Conservation (phyloP, 495 filamentous ascomycete species). For the Jackrogersella multiformis region DNA sequence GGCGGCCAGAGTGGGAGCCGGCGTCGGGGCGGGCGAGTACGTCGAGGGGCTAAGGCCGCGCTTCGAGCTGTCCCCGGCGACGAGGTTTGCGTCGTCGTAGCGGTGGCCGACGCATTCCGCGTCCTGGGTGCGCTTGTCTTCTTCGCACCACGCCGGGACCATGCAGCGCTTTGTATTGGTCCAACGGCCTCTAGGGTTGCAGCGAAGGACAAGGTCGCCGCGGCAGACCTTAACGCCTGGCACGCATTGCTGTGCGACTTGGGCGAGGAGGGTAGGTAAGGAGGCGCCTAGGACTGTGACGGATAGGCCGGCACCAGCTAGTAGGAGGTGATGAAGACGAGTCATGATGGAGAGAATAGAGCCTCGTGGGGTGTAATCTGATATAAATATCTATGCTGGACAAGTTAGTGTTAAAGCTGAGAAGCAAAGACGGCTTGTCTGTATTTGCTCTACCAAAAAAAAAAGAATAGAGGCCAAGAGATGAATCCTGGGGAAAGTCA, state of each 20-base stretch:
- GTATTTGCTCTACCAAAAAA: background rate
- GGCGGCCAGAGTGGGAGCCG: background rate
- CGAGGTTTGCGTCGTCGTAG: background rate
- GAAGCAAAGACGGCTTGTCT: constrained; percentile 3
- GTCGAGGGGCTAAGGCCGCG: no score
- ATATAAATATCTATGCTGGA: no score
- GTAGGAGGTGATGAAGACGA: background rate
- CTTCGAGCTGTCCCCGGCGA: background rate
- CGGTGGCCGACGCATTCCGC: background rate
- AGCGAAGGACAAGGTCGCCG: background rate
- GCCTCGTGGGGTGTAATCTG: no score
- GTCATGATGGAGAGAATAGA: constrained; percentile 15
- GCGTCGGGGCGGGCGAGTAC: background rate
- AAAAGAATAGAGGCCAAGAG: background rate
- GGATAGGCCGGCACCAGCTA: constrained; percentile 6
- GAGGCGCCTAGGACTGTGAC: background rate
- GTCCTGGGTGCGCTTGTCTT: background rate
- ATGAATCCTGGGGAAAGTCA: background rate
- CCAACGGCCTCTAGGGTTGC: background rate
- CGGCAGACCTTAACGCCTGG: background rate
- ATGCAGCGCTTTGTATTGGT: background rate
- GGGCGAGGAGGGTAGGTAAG: background rate
- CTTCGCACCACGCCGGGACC: background rate
- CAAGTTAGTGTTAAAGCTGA: no score
- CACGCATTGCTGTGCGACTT: background rate